phyloP scores from a whole-genome alignment of 306 rosid species.

The Prunus salicina region DNA sequence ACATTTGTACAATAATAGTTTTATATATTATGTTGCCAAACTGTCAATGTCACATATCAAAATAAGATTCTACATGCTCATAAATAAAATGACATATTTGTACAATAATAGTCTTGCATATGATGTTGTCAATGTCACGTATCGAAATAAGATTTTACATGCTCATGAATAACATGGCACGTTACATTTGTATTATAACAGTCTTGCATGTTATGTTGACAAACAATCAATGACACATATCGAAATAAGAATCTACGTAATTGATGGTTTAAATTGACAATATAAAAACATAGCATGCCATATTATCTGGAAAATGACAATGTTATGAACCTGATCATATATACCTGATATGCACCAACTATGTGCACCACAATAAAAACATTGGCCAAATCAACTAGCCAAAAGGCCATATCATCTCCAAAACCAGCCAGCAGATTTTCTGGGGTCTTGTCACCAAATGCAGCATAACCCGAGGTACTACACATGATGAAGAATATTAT shows the following conservation, averaged over 20 bases:
- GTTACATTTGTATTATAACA: not conserved
- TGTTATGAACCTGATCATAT: too few relatives aligned
- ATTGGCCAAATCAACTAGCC: slow-evolving; percentile 61
- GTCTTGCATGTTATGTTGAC: too few relatives aligned
- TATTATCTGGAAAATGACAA: not conserved
- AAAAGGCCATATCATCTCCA: slow-evolving; percentile 54
- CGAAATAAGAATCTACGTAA: not conserved
- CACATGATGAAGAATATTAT: slow-evolving; percentile 42
- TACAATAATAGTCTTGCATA: too few relatives aligned
- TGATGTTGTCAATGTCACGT: not conserved
- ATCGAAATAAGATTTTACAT: not conserved
- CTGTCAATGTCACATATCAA: not conserved
- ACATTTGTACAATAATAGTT: not conserved
- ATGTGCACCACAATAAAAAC: slow-evolving; percentile 53
- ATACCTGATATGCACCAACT: slow-evolving; percentile 73
- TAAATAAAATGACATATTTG: not conserved
- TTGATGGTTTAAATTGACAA: not conserved
- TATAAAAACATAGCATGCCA: not conserved
- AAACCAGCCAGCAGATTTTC: slow-evolving; percentile 65
- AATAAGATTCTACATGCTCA: slow-evolving; percentile 2
- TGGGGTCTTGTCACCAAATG: slow-evolving; percentile 58
- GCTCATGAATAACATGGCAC: not conserved
- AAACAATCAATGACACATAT: not conserved
- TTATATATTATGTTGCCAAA: not conserved
- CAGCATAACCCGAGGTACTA: slow-evolving; percentile 63